Evolutionary conservation across 306 rosid genomes (phyloP).

Genomic region (Ormosia semicastrata): DNA sequence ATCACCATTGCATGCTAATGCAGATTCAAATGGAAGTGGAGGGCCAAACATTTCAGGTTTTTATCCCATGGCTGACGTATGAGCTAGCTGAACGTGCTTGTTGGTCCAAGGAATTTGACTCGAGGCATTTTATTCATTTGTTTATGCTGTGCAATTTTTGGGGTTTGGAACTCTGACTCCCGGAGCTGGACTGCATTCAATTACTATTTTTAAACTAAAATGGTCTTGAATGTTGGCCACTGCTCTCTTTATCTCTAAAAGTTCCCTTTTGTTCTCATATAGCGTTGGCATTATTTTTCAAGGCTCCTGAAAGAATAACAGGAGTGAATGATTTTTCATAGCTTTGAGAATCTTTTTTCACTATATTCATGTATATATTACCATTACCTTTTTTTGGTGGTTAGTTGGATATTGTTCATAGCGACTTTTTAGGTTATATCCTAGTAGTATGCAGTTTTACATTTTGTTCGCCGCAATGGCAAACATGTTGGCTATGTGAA

Average conservation of each 20-base stretch:
- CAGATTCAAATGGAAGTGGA: constrained; percentile 66
- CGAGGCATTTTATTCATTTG: constrained; percentile 42
- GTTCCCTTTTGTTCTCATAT: constrained; percentile 12
- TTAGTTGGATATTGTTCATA: not conserved
- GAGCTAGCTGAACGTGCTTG: constrained; percentile 14
- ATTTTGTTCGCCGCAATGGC: not conserved
- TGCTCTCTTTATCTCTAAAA: constrained; percentile 17
- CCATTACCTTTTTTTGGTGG: not conserved
- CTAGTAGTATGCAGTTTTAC: not conserved
- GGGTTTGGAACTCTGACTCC: constrained; percentile 29
- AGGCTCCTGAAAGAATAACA: constrained; percentile 35
- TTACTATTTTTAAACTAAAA: constrained; percentile 29
- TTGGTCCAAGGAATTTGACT: constrained; percentile 5
- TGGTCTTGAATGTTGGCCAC: constrained; percentile 1
- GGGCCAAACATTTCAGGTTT: constrained; percentile 43
- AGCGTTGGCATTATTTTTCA: constrained; percentile 15
- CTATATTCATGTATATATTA: constrained; percentile 8
- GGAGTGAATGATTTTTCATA: constrained; percentile 11
- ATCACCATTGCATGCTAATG: constrained; percentile 44
- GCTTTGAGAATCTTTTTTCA: not conserved
- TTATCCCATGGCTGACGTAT: constrained; percentile 42
- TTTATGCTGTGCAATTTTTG: constrained; percentile 41
- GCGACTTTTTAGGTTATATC: not conserved
- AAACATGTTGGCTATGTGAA: not conserved
- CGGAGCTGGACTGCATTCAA: constrained; percentile 33